Percentiles rank a stretch among this genome's conserved stretches.
Conservation (phyloP, 192 early-diverging fungal genomes). For the Entophlyctis helioformis region DNA sequence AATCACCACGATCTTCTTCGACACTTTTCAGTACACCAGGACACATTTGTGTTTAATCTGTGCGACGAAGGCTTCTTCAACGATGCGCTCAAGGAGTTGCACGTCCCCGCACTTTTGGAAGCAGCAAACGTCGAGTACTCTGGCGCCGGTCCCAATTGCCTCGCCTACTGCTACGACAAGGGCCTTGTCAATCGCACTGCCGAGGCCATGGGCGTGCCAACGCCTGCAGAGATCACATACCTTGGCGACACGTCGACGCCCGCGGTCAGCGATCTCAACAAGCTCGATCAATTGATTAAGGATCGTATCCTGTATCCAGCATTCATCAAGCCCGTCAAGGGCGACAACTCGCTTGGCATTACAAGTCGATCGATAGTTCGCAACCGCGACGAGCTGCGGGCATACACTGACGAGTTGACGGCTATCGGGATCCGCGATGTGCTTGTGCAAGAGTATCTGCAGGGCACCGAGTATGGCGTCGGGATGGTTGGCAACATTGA, state of each 20-base stretch:
- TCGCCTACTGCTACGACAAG: slow-evolving; percentile 45
- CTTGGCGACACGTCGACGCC: slow-evolving; percentile 12
- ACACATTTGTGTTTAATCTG: slow-evolving; percentile 35
- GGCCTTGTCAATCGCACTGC: slow-evolving; percentile 41
- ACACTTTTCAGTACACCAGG: slow-evolving; percentile 5
- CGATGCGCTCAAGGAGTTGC: slow-evolving; percentile 40
- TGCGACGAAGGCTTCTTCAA: slow-evolving; percentile 48
- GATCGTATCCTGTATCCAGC: slow-evolving; percentile 32
- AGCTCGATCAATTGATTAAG: slow-evolving; percentile 11
- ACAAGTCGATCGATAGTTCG: slow-evolving; percentile 32
- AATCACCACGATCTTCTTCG: slow-evolving; percentile 11
- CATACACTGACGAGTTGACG: slow-evolving; percentile 27
- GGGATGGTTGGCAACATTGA: slow-evolving; percentile 45
- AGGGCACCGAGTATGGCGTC: slow-evolving; percentile 37
- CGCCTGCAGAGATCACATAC: slow-evolving; percentile 31
- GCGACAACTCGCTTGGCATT: slow-evolving; percentile 48
- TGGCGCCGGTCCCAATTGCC: slow-evolving; percentile 41
- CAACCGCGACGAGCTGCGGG: slow-evolving; percentile 17
- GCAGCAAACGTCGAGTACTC: slow-evolving; percentile 34
- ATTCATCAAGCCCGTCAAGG: slow-evolving; percentile 44
- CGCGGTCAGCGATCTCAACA: slow-evolving; percentile 5
- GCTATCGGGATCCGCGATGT: slow-evolving; percentile 29
- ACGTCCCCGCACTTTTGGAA: slow-evolving; percentile 41
- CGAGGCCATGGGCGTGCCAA: slow-evolving; percentile 37
- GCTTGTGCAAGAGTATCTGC: slow-evolving; percentile 41